Conservation (phyloP, 2,329 filamentous ascomycete species). For the Lachnellula subtilissima region DNA sequence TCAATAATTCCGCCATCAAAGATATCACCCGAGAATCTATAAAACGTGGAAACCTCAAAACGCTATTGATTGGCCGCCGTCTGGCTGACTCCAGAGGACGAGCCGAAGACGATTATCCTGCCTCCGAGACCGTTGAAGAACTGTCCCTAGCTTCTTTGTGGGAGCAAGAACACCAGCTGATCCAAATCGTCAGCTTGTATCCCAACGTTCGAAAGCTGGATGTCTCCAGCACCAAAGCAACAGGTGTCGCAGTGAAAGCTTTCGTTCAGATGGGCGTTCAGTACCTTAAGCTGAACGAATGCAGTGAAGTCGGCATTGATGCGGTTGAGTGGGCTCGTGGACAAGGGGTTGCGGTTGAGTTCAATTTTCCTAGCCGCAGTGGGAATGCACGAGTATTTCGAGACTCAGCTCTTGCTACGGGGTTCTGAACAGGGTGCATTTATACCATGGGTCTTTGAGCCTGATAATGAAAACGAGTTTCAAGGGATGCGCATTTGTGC, state of each 20-base stretch:
- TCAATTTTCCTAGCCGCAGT: conserved; percentile 6
- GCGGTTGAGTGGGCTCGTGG: conserved; percentile 31
- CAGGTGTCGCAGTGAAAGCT: conserved; percentile 32
- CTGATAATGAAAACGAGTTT: neutral
- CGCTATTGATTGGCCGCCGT: conserved; percentile 20
- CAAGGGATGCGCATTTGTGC: neutral
- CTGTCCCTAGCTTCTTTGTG: conserved; percentile 16
- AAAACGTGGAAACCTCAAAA: conserved; percentile 21
- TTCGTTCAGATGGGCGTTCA: conserved; percentile 28
- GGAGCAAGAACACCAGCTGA: conserved; percentile 14
- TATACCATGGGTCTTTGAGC: neutral
- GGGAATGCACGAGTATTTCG: neutral
- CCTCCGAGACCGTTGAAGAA: conserved; percentile 21
- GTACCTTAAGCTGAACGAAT: conserved; percentile 25
- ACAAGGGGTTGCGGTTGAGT: conserved; percentile 25
- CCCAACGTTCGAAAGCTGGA: conserved; percentile 26
- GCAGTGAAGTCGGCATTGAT: conserved; percentile 24
- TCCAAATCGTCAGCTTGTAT: conserved; percentile 22
- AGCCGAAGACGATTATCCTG: conserved; percentile 19
- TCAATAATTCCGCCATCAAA: conserved; percentile 11
- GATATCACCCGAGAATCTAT: conserved; percentile 16
- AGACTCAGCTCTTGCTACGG: neutral
- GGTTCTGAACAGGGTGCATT: neutral
- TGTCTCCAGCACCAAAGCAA: conserved; percentile 26
- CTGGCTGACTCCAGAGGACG: neutral